phyloP scores from a whole-genome alignment of 1,139 yeast genomes.

The Wickerhamiella infanticola region DNA sequence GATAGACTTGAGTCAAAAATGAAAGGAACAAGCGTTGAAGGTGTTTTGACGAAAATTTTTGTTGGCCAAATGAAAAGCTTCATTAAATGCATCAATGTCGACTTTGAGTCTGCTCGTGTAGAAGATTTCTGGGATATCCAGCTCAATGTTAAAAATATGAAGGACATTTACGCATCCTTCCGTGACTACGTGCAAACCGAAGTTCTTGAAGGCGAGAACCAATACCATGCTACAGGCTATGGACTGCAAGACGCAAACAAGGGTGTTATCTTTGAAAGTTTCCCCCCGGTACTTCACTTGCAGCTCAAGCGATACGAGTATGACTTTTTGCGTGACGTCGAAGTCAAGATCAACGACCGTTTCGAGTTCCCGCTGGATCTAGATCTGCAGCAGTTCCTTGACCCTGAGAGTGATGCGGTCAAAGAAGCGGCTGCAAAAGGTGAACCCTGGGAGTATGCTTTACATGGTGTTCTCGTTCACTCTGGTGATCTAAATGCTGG shows the following conservation, averaged over 20 bases:
- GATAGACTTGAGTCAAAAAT: constrained; percentile 81
- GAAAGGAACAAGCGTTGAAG: constrained; percentile 81
- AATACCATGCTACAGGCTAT: constrained; percentile 80
- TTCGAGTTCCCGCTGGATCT: constrained; percentile 79
- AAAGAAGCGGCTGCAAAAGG: constrained; percentile 16
- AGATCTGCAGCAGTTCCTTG: constrained; percentile 67
- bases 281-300: constrained; percentile 86
- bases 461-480: constrained; percentile 91
- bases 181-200: constrained; percentile 79
- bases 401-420: constrained; percentile 31
- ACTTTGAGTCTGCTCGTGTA: constrained; percentile 77
- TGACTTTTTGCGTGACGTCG: constrained; percentile 76
- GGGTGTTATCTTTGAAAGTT: constrained; percentile 81
- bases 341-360: constrained; percentile 83
- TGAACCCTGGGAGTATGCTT: constrained; percentile 59
- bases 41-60: constrained; percentile 61
- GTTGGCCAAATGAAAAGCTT: constrained; percentile 96
- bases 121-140: constrained; percentile 99
- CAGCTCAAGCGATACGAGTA: constrained; percentile 91
- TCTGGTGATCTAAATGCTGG: constrained; percentile 94
- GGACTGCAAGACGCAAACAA: constrained; percentile 95
- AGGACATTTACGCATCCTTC: constrained; percentile 58
- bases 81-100: constrained; percentile 87
- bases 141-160: constrained; percentile 75
- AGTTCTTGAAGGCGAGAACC: constrained; percentile 84